Evolutionary conservation across 1,139 yeast genomes (phyloP).

Genomic region (Barnettozyma hawaiiensis): DNA sequence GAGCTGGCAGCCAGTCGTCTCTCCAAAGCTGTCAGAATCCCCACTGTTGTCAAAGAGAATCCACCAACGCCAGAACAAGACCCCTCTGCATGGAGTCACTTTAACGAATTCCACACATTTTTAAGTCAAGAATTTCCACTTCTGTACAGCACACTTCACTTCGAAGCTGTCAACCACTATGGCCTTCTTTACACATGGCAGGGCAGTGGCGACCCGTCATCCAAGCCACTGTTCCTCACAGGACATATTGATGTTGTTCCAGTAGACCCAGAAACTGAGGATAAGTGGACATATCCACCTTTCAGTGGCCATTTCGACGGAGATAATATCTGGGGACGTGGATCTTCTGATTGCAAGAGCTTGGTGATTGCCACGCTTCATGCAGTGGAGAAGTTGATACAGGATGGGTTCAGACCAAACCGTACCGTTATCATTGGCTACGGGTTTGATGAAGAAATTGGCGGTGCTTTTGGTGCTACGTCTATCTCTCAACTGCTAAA

Average conservation of each 20-base stretch:
- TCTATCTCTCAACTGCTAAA: constrained; percentile 38
- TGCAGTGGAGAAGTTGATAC: constrained; percentile 47
- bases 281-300: constrained; percentile 63
- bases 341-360: constrained; percentile 59
- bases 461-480: constrained; percentile 55
- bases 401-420: constrained; percentile 42
- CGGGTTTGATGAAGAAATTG: constrained; percentile 72
- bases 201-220: constrained; percentile 43
- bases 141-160: constrained; percentile 39
- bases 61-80: constrained; percentile 37
- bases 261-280: constrained; percentile 51
- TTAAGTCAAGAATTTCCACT: constrained; percentile 52
- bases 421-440: constrained; percentile 55
- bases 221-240: constrained; percentile 62
- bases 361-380: constrained; percentile 50
- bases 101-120: constrained; percentile 47
- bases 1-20: constrained; percentile 37
- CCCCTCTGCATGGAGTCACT: constrained; percentile 34
- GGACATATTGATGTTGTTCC: constrained; percentile 86
- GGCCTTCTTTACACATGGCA: constrained; percentile 64
- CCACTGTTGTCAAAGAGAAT: constrained; percentile 57
- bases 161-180: constrained; percentile 50
- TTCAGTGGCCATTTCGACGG: constrained; percentile 65
- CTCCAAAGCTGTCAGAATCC: constrained; percentile 49
- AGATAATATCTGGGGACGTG: constrained; percentile 53